Evolutionary conservation across 495 filamentous ascomycete species (phyloP).

Genomic region (Penicillium verhagenii): DNA sequence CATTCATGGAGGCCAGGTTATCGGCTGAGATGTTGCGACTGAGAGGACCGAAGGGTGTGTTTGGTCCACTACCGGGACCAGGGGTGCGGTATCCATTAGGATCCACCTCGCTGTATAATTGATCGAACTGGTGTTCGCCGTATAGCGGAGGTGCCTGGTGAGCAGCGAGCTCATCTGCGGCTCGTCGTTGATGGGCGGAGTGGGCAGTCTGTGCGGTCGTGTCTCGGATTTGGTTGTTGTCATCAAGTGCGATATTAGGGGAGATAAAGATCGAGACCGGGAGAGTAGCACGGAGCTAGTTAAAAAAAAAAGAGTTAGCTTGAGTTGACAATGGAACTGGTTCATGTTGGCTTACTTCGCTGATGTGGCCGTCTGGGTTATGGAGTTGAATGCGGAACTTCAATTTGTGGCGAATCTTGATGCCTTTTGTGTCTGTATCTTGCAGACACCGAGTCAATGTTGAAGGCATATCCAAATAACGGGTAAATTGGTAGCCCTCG

Average conservation of each 20-base stretch:
- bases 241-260: constrained; percentile 79
- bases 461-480: constrained; percentile 70
- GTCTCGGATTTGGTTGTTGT: constrained; percentile 68
- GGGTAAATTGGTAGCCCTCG: constrained; percentile 75
- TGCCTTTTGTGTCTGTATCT: constrained; percentile 75
- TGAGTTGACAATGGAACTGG: neutral
- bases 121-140: constrained; percentile 81
- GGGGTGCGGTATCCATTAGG: constrained; percentile 74
- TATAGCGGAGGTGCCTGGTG: constrained; percentile 81
- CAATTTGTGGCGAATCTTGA: constrained; percentile 85
- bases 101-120: constrained; percentile 83
- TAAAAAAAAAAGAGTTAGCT: constrained; percentile 16
- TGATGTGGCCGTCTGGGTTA: constrained; percentile 91
- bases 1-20: constrained; percentile 65
- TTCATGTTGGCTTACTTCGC: constrained; percentile 57
- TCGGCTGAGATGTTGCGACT: constrained; percentile 78
- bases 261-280: constrained; percentile 92
- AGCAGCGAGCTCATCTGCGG: constrained; percentile 39
- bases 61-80: constrained; percentile 61
- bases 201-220: constrained; percentile 51
- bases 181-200: constrained; percentile 23
- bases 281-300: constrained; percentile 75
- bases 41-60: constrained; percentile 71
- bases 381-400: constrained; percentile 82
- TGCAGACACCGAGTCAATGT: constrained; percentile 78